phyloP scores from a whole-genome alignment of 768 basidiomycete species.

The Phaffia australis region DNA sequence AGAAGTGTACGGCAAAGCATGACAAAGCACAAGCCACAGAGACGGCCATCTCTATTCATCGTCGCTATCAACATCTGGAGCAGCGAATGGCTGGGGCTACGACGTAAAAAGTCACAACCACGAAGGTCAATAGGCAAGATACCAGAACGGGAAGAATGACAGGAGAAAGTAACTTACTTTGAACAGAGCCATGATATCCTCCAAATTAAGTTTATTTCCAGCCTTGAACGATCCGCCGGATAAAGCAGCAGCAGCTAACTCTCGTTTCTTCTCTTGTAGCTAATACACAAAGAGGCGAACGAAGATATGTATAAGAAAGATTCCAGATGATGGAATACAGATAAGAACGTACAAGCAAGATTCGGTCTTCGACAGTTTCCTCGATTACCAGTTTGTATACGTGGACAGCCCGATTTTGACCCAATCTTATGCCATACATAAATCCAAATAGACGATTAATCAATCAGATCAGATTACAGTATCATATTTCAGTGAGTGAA shows the following conservation, averaged over 20 bases:
- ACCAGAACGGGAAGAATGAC: background rate
- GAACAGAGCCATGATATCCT: slow-evolving; percentile 57
- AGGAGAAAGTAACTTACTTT: background rate
- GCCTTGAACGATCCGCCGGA: slow-evolving; percentile 81
- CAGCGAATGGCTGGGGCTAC: too few relatives aligned
- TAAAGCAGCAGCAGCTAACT: slow-evolving; percentile 68
- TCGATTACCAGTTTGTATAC: slow-evolving; percentile 63
- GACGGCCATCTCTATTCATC: too few relatives aligned
- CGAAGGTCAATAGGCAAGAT: too few relatives aligned
- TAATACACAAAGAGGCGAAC: slow-evolving; percentile 32
- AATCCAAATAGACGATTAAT: slow-evolving; percentile 7
- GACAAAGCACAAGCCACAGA: too few relatives aligned
- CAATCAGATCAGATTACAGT: slow-evolving; percentile 4
- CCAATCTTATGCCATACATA: slow-evolving; percentile 42
- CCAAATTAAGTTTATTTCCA: slow-evolving; percentile 62
- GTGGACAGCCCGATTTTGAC: slow-evolving; percentile 73
- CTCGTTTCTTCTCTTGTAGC: slow-evolving; percentile 88
- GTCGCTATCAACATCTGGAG: too few relatives aligned
- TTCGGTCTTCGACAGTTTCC: slow-evolving; percentile 76
- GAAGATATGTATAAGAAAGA: background rate
- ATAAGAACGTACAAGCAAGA: slow-evolving; percentile 2
- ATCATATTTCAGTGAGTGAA: background rate
- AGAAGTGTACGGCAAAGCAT: too few relatives aligned
- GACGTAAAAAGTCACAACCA: too few relatives aligned
- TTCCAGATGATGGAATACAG: background rate